Base-by-base conservation (phyloP, 148 eudicot species). In the Fagopyrum homotropicum region DNA sequence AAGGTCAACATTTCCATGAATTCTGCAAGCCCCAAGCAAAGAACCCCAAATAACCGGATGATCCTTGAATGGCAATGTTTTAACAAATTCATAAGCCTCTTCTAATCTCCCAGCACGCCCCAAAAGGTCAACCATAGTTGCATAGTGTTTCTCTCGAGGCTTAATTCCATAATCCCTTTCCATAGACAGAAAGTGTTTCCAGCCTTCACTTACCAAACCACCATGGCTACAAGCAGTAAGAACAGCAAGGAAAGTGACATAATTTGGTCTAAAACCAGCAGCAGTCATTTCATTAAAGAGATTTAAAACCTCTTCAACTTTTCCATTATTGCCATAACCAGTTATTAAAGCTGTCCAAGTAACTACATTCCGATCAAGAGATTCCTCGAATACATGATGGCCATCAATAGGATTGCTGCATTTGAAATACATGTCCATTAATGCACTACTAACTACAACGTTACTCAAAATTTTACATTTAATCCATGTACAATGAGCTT, bases 201-300 rank as follows among this genome's bases (percentile, higher is more conserved):
- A 80, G 45, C 96, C 97, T 78, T 92, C 85, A 71, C 83, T 78
- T 22, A 95, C 93, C 79, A 92, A 82, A 76, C 98, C 98, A 71
- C 91, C 89, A 84, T 90, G 96, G 82, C 94, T 89, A 83, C 98
- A 95, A 79, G 98, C 97, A 84, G 86, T 86, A 73, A 95, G 92
- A 54, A 95, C 97, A 30, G 89, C 93, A 73, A 95, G 88, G 82
- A 92, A 95, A 15, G 97, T 89, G 26, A 92, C 91, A 77, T 84
- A 84, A 72, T 90, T 89, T 47, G 97, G 98, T 56, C 75, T 86
- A 52, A 89, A 77, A 43, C 97, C 96, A 83, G 90, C 92, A 75
- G 79, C 79, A 56, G 82, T 81, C 98, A 95, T 92, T 79, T 63
- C 77, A 52, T 85, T 82, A 57, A 90, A 92, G 29, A 77, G 82